Conservation (phyloP, 1,139 yeast species). For the Yamadazyma diospyri region DNA sequence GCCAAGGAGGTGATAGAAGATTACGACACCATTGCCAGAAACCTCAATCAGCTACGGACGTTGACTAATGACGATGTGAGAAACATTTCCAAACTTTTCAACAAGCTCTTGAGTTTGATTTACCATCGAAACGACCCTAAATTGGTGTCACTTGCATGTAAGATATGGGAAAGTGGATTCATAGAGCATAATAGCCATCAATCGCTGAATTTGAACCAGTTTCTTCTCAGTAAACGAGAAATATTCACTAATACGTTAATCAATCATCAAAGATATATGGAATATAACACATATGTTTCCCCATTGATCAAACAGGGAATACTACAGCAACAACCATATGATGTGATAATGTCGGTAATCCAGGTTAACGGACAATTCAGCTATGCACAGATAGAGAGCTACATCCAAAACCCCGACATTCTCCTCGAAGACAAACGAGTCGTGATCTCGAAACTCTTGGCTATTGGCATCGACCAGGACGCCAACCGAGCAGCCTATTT, state of each 20-base stretch:
- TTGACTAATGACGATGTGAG: neutral
- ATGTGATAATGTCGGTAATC: conserved; percentile 12
- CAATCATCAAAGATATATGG: conserved; percentile 17
- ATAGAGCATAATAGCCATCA: conserved; percentile 1
- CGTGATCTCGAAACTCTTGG: neutral
- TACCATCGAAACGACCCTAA: neutral
- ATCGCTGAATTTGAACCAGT: conserved; percentile 14
- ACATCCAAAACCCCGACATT: neutral
- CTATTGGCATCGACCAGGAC: too few relatives aligned
- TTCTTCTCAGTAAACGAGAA: conserved; percentile 17
- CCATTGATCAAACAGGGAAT: conserved; percentile 14
- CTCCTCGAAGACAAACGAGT: neutral
- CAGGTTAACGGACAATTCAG: neutral
- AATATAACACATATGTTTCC: conserved; percentile 18
- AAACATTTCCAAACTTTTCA: conserved; percentile 1
- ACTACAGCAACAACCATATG: conserved; percentile 20
- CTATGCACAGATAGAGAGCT: neutral
- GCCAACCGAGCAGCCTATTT: too few relatives aligned
- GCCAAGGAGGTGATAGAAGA: conserved; percentile 1
- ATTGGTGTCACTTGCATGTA: conserved; percentile 9
- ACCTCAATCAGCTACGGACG: neutral
- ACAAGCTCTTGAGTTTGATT: neutral
- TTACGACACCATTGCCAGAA: neutral
- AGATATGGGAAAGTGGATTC: conserved; percentile 20
- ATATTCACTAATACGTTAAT: conserved; percentile 21